Evolutionary conservation across 192 early-diverging fungal genomes (phyloP).

Genomic region (Mortierella claussenii): DNA sequence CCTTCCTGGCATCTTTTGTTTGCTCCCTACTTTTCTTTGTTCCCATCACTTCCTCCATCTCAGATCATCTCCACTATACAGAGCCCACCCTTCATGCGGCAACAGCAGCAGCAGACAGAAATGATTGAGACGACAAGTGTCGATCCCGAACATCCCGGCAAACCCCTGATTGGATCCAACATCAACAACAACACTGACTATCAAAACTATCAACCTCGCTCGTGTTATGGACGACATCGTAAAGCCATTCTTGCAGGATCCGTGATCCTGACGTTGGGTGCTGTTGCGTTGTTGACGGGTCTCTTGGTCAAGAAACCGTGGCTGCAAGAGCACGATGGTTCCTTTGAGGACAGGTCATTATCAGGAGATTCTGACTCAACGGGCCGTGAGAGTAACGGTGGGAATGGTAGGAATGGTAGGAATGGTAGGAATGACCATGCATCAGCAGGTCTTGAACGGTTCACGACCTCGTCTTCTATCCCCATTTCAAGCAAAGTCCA

Average conservation of each 20-base stretch:
- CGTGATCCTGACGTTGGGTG: slow-evolving; percentile 18
- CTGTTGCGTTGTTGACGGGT: slow-evolving; percentile 9
- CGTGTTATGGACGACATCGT: slow-evolving; percentile 20
- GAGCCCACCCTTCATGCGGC: background rate
- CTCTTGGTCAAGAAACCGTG: slow-evolving; percentile 23
- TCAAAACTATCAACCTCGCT: background rate
- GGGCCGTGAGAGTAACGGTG: background rate
- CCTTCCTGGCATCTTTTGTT: too few relatives aligned
- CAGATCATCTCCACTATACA: background rate
- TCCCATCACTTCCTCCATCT: background rate
- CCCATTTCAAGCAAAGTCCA: slow-evolving; percentile 16
- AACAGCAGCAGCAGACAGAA: slow-evolving; percentile 8
- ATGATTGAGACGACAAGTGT: background rate
- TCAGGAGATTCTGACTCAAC: background rate
- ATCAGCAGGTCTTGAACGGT: background rate
- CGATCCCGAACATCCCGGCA: background rate
- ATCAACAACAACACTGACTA: background rate
- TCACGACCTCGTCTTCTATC: slow-evolving; percentile 11
- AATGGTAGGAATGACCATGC: background rate
- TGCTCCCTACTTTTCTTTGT: background rate
- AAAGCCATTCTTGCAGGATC: slow-evolving; percentile 23
- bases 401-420: background rate
- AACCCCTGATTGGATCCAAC: background rate
- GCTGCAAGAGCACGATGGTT: too few relatives aligned
- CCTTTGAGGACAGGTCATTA: background rate